These are phyloP conservation scores for Jacaranda copaia DNA, from an alignment of 257 asterid genomes.

Conservation along the genomic window DNA sequence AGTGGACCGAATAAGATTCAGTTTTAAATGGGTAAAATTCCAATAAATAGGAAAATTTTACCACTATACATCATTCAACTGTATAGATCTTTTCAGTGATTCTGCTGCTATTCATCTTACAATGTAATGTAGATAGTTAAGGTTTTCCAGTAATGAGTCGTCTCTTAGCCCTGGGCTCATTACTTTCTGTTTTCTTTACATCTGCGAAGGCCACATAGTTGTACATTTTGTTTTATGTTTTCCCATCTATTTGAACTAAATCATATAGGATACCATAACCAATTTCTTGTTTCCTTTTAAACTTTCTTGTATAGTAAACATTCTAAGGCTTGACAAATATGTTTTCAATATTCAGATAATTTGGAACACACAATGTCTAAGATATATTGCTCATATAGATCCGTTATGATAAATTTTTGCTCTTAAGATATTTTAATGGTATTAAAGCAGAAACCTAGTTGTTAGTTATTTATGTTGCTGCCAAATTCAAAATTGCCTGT, in stretches of 20 bases:
- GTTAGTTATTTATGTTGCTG: not conserved
- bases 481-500: too few species aligned
- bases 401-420: not conserved
- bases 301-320: too few species aligned
- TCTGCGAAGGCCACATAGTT: not conserved
- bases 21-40: constrained; percentile 19
- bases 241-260: too few species aligned
- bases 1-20: not conserved
- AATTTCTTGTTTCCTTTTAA: too few species aligned
- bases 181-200: not conserved
- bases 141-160: not conserved
- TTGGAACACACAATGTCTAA: not conserved
- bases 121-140: not conserved
- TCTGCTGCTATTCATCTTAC: not conserved
- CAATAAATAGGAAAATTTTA: not conserved
- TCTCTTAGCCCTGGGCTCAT: not conserved
- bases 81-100: not conserved
- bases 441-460: not conserved
- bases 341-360: not conserved
- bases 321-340: too few species aligned
- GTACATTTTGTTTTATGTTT: not conserved
- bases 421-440: not conserved
- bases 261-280: not conserved
- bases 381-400: not conserved
- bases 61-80: constrained; percentile 2